Base-by-base conservation (phyloP, 2,329 filamentous ascomycete species). In the Stachybotrys elegans region DNA sequence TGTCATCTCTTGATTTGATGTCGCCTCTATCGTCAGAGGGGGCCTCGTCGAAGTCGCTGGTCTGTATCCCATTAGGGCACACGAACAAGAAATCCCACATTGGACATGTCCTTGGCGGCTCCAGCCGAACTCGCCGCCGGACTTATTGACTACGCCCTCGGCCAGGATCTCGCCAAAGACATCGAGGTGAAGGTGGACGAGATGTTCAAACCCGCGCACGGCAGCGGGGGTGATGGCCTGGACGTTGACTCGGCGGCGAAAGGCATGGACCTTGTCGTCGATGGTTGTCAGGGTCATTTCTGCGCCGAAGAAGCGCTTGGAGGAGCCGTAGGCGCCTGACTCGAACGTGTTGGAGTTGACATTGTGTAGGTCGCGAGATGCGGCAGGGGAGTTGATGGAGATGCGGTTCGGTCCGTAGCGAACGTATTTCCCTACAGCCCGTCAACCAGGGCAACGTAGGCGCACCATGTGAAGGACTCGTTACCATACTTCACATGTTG, bases 251-350 rank as follows among this genome's bases (percentile, higher is more conserved):
- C 43, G 39, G 6, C 48, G 40, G 27, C 46, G 36, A 40, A 50
- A 50, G 14, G 48, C 43, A 35, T 50, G 48, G 7, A 34, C 39
- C 20, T 50, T 48, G 11, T 43, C 34, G 23, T 48, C 45, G 4
- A 48, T 42, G 2, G 48, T 50, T 13, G 45, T 48, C 19, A 48
- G 39, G 38, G 48, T 48, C 48, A 50, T 50, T 17, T 46, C 48
- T 14, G 45, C 45, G 17, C 48, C 48, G 4, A 49, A 47, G 23
- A 49, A 41, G 22, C 32, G 29, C 12, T 47, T 49, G 42, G 44
- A 49, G 17, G 47, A 47, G 31, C 37, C 31, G 35, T 49, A 47
- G 11, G 40, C 41, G 20, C 43, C 31, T 13, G 36, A 37, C 22
- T 47, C 47, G 27, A 38, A 39, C 12, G 44, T 46, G 22, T 49